Base-by-base conservation (phyloP, 768 basidiomycete genomes). In the Trametes elegans region DNA sequence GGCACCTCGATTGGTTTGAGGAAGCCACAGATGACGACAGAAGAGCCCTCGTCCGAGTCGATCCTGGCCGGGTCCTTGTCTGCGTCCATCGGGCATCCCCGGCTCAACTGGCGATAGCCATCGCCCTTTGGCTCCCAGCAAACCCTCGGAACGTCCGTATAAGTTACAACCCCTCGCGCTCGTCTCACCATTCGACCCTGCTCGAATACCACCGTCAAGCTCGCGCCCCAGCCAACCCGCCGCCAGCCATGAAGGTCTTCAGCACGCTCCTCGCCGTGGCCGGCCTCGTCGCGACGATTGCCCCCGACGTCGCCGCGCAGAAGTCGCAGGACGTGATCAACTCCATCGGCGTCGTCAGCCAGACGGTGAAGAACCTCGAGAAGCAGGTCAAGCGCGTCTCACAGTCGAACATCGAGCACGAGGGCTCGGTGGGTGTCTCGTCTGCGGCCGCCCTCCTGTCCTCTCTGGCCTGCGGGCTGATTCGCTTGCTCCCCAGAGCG, bases 241-340 rank as follows among this genome's bases (percentile, higher is more conserved):
- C 28, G 11, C n/a, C 44, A 35, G 27, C 18, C 36, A 49, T 49
- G 48, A 49, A 49, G 26, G 28, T 49, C 48, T 39, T 28, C 24
- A 21, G 10, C 36, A 40, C 7, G 16, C 5, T 49, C 38, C 35
- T 49, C 35, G 27, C 48, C 27, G 5, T 23, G 36, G n/a, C 13
- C n/a, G 48, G 36, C 6, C n/a, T 49, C 48, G 36, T 29, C n/a
- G 36, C 31, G 3, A 24, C 36, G 16, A n/a, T 39, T 27, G 36
- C 38, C 48, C 36, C 40, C 38, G 48, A 38, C 6, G 27, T 19
- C 4, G n/a, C 8, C 4, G 36, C 48, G n/a, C 26, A 49, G 21
- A 24, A 27, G 27, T 3, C 8, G 5, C 24, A 34, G 16, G 34
- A 19, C 13, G 35, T 36, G 35, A n/a, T 48, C 26, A 21, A 26